Conservation (phyloP, 495 filamentous ascomycete genomes). For the Lasiosphaeria hispida region DNA sequence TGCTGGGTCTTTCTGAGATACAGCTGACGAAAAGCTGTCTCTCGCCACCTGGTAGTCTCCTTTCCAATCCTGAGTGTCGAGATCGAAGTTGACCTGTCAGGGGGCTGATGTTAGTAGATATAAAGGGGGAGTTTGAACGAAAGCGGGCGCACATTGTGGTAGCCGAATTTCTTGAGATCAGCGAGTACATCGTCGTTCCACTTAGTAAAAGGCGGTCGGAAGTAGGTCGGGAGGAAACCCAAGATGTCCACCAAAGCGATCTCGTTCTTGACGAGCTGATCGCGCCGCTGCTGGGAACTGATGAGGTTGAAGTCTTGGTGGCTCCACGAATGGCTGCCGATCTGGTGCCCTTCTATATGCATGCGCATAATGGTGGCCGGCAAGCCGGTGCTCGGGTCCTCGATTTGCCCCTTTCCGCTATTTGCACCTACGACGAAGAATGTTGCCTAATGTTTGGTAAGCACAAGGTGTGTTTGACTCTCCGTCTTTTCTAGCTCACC, state of each 20-base stretch:
- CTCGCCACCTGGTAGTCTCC: neutral
- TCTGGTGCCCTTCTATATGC: constrained; percentile 60
- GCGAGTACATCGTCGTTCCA: constrained; percentile 37
- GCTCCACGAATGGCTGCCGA: constrained; percentile 68
- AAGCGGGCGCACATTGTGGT: neutral
- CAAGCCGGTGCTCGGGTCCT: constrained; percentile 26
- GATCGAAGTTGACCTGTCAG: constrained; percentile 8
- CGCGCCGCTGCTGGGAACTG: constrained; percentile 41
- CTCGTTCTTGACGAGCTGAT: constrained; percentile 62
- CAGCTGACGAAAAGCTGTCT: neutral
- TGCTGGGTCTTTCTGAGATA: neutral
- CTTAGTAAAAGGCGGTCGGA: constrained; percentile 64
- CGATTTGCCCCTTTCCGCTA: neutral
- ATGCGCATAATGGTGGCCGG: constrained; percentile 53
- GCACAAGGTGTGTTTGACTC: too few species aligned
- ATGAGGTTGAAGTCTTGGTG: constrained; percentile 59
- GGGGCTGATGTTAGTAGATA: neutral
- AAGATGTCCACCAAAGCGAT: constrained; percentile 62
- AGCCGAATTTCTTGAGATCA: constrained; percentile 32
- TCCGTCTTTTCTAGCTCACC: neutral
- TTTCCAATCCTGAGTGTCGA: constrained; percentile 5
- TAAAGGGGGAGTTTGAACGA: neutral
- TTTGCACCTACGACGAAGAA: constrained; percentile 7
- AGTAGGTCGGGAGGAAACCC: constrained; percentile 66
- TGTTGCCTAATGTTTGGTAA: neutral